Conservation (phyloP, 2,329 filamentous ascomycete species). For the Lachnellula subtilissima region DNA sequence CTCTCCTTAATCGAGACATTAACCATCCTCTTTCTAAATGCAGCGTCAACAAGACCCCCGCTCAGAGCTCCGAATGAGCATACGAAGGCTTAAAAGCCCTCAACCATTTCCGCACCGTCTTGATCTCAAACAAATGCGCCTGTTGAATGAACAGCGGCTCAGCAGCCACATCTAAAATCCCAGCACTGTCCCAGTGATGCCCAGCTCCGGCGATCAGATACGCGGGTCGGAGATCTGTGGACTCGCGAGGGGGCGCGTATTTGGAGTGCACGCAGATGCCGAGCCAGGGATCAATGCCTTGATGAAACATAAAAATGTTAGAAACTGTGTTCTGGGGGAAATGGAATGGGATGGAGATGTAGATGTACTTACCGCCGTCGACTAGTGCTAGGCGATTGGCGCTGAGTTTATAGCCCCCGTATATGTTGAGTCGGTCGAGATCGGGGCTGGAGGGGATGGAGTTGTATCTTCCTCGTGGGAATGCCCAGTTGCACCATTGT, state of each 20-base stretch:
- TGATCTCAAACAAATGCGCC: conserved; percentile 47
- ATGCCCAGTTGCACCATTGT: conserved; percentile 51
- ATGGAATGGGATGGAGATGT: neutral
- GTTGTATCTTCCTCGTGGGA: conserved; percentile 42
- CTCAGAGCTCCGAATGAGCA: neutral
- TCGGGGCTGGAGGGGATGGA: conserved; percentile 41
- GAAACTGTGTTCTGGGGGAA: neutral
- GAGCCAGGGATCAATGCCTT: conserved; percentile 44
- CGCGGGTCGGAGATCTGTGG: conserved; percentile 42
- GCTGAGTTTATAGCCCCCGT: conserved; percentile 42
- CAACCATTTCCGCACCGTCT: conserved; percentile 40
- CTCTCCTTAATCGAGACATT: too few species aligned
- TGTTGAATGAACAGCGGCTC: conserved; percentile 48
- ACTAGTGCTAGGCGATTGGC: conserved; percentile 47
- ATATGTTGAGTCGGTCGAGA: conserved; percentile 39
- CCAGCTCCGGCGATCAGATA: conserved; percentile 46
- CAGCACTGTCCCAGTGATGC: conserved; percentile 43
- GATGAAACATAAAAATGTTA: neutral
- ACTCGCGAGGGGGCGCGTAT: conserved; percentile 35
- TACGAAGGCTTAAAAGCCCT: conserved; percentile 6
- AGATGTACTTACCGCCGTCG: conserved; percentile 39
- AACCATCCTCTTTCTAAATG: too few species aligned
- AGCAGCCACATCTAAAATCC: conserved; percentile 32
- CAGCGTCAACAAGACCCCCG: too few species aligned
- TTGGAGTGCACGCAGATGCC: conserved; percentile 47